Base-by-base conservation (phyloP, 2,329 filamentous ascomycete species). In the Aspergillus fischeri region DNA sequence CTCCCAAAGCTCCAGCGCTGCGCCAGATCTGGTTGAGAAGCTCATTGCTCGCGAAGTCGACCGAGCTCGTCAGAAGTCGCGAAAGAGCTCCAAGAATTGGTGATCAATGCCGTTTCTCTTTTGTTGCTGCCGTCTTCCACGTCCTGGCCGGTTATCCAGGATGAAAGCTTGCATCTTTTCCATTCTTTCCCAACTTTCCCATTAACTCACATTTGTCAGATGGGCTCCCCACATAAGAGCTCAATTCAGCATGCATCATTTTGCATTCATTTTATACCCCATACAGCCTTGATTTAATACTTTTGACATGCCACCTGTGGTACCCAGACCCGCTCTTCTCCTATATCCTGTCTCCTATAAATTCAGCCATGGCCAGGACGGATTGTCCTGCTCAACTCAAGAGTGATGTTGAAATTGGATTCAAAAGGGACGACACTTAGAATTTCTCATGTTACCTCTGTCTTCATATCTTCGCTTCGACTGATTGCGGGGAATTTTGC, bases 31-130 rank as follows among this genome's bases (percentile, higher is more conserved):
- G 29, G 57, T 75, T 24, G 71, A 74, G 24, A 67, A 68, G 42
- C 58, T 74, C 20, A 69, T 74, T 41, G 65, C 67, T 25, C 70
- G 67, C 5, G 73, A 75, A 51, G 65, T 63, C 17, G 72, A 75
- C 35, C 66, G 66, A 38, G 55, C 65, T 44, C 65, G 68, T 38
- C 67, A 71, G 55, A 67, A 66, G 52, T 61, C 59, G 32, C 67
- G 67, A 55, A 69, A 67, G 47, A 56, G 62, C 11, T 55, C 65
- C 41, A 71, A 70, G 57, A 65, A 63, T 20, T 66, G 68, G 55
- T 73, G 61, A 69, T 52, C 48, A 48, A 24, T 27, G 51, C 48
- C 25, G 25, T 6, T 27, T 27, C 25, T 27, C 5, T 27, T 27
- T 7, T 1, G 25, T 27, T 7, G 4, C 5, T 27, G 25, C 25